phyloP scores from a whole-genome alignment of 805 yeast genomes.

The Maudiozyma pseudohumilis region DNA sequence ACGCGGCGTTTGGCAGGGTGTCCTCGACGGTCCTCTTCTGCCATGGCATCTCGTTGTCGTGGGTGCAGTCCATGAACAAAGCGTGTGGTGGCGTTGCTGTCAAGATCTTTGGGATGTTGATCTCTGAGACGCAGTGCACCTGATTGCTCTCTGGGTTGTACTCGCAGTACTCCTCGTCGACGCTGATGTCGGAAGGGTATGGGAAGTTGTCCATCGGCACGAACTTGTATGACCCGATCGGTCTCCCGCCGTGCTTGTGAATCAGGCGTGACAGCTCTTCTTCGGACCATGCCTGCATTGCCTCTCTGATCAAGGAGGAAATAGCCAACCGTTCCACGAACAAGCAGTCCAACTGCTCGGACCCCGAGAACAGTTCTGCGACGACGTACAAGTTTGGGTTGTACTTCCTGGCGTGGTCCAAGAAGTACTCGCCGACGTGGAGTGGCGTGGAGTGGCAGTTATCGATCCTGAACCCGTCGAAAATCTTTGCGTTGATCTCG shows the following conservation, averaged over 20 bases:
- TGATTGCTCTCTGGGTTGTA: constrained; percentile 12
- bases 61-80: constrained; percentile 94
- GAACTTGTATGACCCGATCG: constrained; percentile 84
- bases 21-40: constrained; percentile 91
- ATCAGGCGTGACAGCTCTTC: constrained; percentile 77
- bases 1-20: constrained; percentile 88
- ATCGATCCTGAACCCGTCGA: constrained; percentile 86
- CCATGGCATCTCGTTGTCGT: constrained; percentile 83
- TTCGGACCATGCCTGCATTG: constrained; percentile 92
- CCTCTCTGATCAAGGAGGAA: constrained; percentile 84
- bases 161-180: constrained; percentile 23
- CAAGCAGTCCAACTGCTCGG: constrained; percentile 79
- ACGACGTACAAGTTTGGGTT: constrained; percentile 86
- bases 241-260: constrained; percentile 89
- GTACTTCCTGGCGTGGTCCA: constrained; percentile 78
- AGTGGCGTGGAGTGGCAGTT: constrained; percentile 95
- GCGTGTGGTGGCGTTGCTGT: constrained; percentile 80
- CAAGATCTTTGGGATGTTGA: constrained; percentile 57
- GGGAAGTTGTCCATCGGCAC: constrained; percentile 67
- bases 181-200: constrained; percentile 46
- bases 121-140: constrained; percentile 40
- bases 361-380: constrained; percentile 90
- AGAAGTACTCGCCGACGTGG: constrained; percentile 82
- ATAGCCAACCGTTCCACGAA: constrained; percentile 88
- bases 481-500: constrained; percentile 56